phyloP scores from a whole-genome alignment of 257 asterid genomes.

The Thymus quinquecostatus region DNA sequence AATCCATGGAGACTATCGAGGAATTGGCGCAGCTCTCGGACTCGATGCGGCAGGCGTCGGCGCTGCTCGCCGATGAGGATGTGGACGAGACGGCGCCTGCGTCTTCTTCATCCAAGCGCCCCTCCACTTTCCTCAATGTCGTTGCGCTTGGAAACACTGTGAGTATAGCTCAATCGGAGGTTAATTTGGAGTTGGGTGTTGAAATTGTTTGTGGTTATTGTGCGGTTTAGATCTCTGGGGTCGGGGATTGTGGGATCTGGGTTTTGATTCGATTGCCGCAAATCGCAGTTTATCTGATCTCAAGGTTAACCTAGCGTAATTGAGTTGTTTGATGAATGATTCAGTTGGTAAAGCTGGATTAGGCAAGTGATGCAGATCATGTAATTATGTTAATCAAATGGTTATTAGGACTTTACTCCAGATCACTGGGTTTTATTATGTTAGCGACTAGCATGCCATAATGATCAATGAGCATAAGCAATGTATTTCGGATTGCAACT shows the following conservation, averaged over 20 bases:
- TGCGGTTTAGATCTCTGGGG: conserved; percentile 31
- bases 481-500: conserved; percentile 1
- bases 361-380: conserved; percentile 25
- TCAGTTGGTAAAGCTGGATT: conserved; percentile 14
- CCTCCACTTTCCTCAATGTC: conserved; percentile 89
- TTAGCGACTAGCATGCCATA: neutral
- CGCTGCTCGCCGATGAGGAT: conserved; percentile 93
- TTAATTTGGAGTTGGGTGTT: conserved; percentile 22
- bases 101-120: conserved; percentile 62
- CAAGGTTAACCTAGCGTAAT: neutral
- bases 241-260: conserved; percentile 37
- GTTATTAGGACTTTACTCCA: conserved; percentile 10
- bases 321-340: too few relatives aligned
- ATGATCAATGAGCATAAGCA: conserved; percentile 3
- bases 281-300: conserved; percentile 21
- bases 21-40: conserved; percentile 89
- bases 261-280: neutral
- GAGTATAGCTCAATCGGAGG: conserved; percentile 36
- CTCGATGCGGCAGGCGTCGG: conserved; percentile 92
- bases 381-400: conserved; percentile 11
- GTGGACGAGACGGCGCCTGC: conserved; percentile 76
- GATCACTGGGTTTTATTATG: conserved; percentile 20
- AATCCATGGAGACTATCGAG: conserved; percentile 68
- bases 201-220: conserved; percentile 12
- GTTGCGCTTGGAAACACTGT: conserved; percentile 96